phyloP scores from a whole-genome alignment of 225 moss, liverwort and hornwort species.

The Bryum argenteum region DNA sequence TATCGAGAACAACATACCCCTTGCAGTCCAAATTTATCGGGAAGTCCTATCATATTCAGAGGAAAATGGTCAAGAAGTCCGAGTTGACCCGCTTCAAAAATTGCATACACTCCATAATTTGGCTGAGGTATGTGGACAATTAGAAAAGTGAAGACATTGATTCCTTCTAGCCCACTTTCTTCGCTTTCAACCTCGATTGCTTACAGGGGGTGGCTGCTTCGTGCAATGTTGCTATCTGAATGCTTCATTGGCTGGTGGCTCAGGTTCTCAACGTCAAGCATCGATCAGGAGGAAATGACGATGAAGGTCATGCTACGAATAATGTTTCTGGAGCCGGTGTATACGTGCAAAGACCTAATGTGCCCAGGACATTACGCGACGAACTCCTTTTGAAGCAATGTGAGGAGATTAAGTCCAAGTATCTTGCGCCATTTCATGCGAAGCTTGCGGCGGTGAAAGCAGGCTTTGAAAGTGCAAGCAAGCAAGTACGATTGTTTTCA shows the following conservation, averaged over 20 bases:
- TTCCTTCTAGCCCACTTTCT: constrained; percentile 17
- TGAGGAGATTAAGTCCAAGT: constrained; percentile 76
- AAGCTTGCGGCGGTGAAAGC: constrained; percentile 62
- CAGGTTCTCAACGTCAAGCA: constrained; percentile 48
- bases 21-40: constrained; percentile 80
- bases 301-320: constrained; percentile 29
- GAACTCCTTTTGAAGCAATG: constrained; percentile 72
- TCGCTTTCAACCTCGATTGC: constrained; percentile 13
- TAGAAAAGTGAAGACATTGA: constrained; percentile 19
- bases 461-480: constrained; percentile 63
- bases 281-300: constrained; percentile 33
- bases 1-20: constrained; percentile 64
- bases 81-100: constrained; percentile 92
- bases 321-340: constrained; percentile 27
- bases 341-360: constrained; percentile 42
- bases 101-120: constrained; percentile 94
- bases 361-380: constrained; percentile 80
- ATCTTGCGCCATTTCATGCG: constrained; percentile 71
- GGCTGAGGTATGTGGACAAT: constrained; percentile 53
- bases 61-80: constrained; percentile 76
- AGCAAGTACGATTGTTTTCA: constrained; percentile 57
- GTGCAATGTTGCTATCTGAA: constrained; percentile 24
- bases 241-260: constrained; percentile 24
- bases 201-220: constrained; percentile 5
- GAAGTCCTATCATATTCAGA: constrained; percentile 79